These are phyloP conservation scores for Rhodotorula toruloides DNA, from an alignment of 768 basidiomycete species.

Conservation along the genomic window DNA sequence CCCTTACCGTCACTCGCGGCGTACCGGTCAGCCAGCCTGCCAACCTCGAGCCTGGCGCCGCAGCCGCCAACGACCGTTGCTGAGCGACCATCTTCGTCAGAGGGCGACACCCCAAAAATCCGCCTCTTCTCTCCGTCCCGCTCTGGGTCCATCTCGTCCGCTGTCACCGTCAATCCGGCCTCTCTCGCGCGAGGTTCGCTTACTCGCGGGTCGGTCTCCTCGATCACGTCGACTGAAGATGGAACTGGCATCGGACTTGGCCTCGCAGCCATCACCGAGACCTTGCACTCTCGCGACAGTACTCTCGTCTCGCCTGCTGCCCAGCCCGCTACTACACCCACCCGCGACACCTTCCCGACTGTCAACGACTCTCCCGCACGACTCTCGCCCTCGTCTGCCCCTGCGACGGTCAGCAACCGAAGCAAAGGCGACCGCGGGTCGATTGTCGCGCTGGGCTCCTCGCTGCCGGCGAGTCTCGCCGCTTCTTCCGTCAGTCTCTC, in stretches of 20 bases:
- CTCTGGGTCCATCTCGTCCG: not conserved
- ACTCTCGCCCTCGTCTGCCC: not conserved
- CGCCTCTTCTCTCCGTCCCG: not conserved
- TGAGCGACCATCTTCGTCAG: not conserved
- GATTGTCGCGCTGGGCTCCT: conserved; percentile 6
- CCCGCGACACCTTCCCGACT: not conserved
- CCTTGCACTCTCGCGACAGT: conserved; percentile 8
- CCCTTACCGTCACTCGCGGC: too few relatives aligned
- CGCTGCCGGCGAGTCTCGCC: not conserved
- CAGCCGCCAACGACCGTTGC: not conserved
- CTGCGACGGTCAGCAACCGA: not conserved
- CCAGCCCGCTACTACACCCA: not conserved
- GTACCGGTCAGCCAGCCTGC: not conserved
- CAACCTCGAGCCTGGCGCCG: not conserved
- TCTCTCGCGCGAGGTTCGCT: not conserved
- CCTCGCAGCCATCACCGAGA: conserved; percentile 12
- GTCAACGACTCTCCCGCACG: not conserved
- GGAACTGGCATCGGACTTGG: not conserved
- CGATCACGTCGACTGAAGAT: not conserved
- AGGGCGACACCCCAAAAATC: not conserved
- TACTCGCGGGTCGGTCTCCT: not conserved
- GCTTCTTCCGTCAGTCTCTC: not conserved
- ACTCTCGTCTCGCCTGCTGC: not conserved
- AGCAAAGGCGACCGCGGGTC: not conserved
- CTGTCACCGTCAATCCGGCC: not conserved